phyloP scores from a whole-genome alignment of 1,139 yeast genomes.

The Pichia sp. region DNA sequence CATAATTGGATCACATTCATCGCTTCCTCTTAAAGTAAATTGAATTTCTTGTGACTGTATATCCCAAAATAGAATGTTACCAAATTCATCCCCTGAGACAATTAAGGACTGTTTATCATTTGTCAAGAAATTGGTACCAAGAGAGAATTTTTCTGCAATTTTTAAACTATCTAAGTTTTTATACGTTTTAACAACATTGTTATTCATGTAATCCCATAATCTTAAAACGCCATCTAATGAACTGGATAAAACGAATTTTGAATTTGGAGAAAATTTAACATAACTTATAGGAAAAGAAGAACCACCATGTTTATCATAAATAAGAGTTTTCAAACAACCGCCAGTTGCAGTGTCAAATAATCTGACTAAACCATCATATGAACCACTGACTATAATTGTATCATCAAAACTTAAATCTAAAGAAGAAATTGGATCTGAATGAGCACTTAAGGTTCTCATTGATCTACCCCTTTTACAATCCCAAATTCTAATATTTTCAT shows the following conservation, averaged over 20 bases:
- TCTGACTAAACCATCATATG: constrained; percentile 73
- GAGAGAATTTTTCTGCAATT: constrained; percentile 38
- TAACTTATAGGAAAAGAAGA: constrained; percentile 72
- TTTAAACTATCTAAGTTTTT: constrained; percentile 33
- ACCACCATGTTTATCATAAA: constrained; percentile 51
- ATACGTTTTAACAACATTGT: constrained; percentile 72
- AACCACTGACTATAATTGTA: constrained; percentile 76
- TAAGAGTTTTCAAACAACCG: constrained; percentile 84
- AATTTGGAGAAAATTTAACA: constrained; percentile 76
- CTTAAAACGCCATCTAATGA: constrained; percentile 75
- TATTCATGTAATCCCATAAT: constrained; percentile 78
- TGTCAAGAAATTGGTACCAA: constrained; percentile 45
- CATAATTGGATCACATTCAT: constrained; percentile 31
- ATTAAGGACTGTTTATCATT: constrained; percentile 34
- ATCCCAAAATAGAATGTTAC: constrained; percentile 66
- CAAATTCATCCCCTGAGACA: constrained; percentile 62
- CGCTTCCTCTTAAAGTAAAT: constrained; percentile 17
- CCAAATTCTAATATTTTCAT: constrained; percentile 90
- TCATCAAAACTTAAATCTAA: constrained; percentile 74
- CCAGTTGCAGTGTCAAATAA: constrained; percentile 85
- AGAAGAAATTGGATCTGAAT: constrained; percentile 82
- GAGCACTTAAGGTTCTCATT: constrained; percentile 82
- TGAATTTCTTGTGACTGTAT: constrained; percentile 49
- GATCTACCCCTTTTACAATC: constrained; percentile 68
- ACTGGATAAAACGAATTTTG: constrained; percentile 69